Evolutionary conservation across 176 grass and related monocot genomes (phyloP), one percentile per base, ranked within the genome.

Genomic region (Aegilops speltoides): DNA sequence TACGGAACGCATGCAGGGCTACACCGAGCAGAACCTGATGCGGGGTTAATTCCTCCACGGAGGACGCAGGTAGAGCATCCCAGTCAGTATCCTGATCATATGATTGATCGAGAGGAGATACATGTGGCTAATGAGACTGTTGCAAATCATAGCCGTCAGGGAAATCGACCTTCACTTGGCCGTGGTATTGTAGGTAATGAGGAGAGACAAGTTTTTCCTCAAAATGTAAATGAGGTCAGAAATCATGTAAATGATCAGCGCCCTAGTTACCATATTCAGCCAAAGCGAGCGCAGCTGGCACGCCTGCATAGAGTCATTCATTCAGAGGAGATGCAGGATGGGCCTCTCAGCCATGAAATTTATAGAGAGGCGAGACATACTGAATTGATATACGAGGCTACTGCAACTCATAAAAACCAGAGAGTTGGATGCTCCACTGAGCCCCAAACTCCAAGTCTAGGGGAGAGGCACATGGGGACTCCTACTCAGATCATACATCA

Each of bases 271-370:
- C 15, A 3, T 54, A n/a, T 50, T 82, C 43, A 82, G 64, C 6
- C 43, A 56, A 68, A 82, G 43, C 64, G 28, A 54, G 28, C 11
- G 3, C 43, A 54, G 24, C 7, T 52, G 73, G 73, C 73, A 50
- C 24, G 14, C 14, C 43, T 76, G 14, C 73, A 52, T 52, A 76
- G 73, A 52, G 43, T 76, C 43, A 31, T 76, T 76, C 73, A 52
- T 76, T 76, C 73, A 52, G 43, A 76, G 24, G 73, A 76, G 45
- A 76, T 76, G 73, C 25, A 76, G 15, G 43, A 76, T 50, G 24
- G 73, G 43, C 25, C 73, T 76, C 43, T 52, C 43, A 76, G 14
- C 73, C 73, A 76, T 76, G 73, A 76, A 50, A 43, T 76, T 8
- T 52, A 29, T 52, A 76, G 73, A 76, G 41, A 76, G 25, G 73